A percentile compares a stretch with the other conserved stretches of the same genome.
Conservation (phyloP, 2,329 filamentous ascomycete species). For the Cordyceps farinosa region DNA sequence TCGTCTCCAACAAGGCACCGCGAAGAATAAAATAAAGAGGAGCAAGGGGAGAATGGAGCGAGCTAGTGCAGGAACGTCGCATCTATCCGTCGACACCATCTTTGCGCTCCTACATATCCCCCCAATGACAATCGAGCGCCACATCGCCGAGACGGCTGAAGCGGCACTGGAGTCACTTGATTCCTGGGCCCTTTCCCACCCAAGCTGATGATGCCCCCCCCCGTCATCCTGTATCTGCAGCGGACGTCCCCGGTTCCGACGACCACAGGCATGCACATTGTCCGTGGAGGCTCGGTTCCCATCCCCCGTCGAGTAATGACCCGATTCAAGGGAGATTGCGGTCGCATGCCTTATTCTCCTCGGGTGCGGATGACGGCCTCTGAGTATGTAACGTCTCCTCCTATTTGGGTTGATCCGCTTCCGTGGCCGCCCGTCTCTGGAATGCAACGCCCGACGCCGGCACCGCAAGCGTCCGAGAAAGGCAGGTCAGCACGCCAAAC, state of each 20-base stretch:
- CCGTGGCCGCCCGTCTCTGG: slow-evolving; percentile 7
- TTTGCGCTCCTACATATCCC: neutral
- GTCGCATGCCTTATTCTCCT: neutral
- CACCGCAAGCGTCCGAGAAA: neutral
- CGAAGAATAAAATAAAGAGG: neutral
- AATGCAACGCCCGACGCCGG: slow-evolving; percentile 5
- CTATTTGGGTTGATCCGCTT: slow-evolving; percentile 2
- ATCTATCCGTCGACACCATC: slow-evolving; percentile 7
- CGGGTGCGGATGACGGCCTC: neutral
- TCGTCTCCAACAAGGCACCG: neutral
- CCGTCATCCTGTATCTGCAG: neutral
- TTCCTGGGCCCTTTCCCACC: neutral
- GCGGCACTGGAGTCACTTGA: slow-evolving; percentile 7
- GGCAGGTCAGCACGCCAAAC: slow-evolving; percentile 12
- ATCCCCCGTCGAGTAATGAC: neutral
- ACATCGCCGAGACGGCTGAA: slow-evolving; percentile 8
- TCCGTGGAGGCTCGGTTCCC: neutral
- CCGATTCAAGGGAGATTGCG: neutral
- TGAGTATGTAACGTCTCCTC: slow-evolving; percentile 15
- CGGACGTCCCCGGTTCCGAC: neutral
- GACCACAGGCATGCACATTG: slow-evolving; percentile 4
- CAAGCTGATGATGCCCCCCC: neutral
- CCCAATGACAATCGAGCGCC: slow-evolving; percentile 10
- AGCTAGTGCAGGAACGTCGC: slow-evolving; percentile 18
- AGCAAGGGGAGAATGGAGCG: neutral